Base-by-base conservation (phyloP, 2,329 filamentous ascomycete species). In the Sporothrix inflata region DNA sequence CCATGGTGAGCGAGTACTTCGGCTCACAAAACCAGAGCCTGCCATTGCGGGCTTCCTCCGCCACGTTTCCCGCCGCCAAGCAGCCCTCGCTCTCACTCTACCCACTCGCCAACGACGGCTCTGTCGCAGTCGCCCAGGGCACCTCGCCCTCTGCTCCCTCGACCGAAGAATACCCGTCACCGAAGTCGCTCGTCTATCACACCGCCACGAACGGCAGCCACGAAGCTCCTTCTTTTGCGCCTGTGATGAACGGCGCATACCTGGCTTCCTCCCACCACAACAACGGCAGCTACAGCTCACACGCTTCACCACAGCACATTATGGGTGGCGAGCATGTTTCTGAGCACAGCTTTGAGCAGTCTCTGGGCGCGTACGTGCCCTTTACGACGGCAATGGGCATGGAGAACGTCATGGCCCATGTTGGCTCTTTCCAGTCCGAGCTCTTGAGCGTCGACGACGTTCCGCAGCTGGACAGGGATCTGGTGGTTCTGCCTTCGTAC, bases 31-130 rank as follows among this genome's bases (percentile, higher is more conserved):
- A 78, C 71, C 77, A 76, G 57, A 78, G 78, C 60, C 79, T 79
- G 71, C 78, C 78, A 2, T 75, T 78, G n/a, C 79, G 80, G 69
- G 77, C 80, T 53, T 83, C 82, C 0, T 81, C 81, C 4, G 82
- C 81, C 57, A 72, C 77, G 14, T 82, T 83, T 70, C 79, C 80
- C 30, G 53, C 77, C 66, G 71, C 53, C 19, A 77, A 74, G 63
- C 77, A 66, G 51, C 65, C 69, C 11, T 8, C 24, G 30, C 60
- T 72, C n/a, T 12, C 57, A 21, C 11, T 70, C 60, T 74, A 24
- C 65, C 21, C 70, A 19, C 27, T 27, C 38, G 8, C 47, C 42
- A 30, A 27, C 42, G 38, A 72, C 19, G 63, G n/a, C 21, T 47
- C 70, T 34, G 42, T 34, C 1, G n/a, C 60, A 11, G 38, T 51